A percentile compares a stretch with the other conserved stretches of the same genome.
These are phyloP conservation scores for Proteromonas lacertae DNA, from an alignment of 352 stramenopile genomes.

Conservation along the genomic window DNA sequence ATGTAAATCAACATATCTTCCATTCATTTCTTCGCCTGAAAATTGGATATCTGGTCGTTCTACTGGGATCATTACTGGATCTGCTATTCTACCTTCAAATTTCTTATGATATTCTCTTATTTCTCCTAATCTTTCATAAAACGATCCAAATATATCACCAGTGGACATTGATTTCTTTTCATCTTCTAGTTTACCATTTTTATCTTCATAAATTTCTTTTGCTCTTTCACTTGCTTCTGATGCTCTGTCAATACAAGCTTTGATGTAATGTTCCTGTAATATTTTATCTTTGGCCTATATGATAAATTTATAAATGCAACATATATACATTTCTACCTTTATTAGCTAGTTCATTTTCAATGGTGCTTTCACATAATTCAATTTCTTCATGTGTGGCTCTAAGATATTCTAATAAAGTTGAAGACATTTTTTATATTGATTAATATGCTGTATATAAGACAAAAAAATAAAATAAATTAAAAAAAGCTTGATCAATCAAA, in stretches of 20 bases:
- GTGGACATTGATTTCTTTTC: not conserved
- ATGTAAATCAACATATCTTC: conserved; percentile 29
- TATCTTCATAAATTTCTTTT: not conserved
- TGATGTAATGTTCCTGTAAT: not conserved
- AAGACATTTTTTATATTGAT: conserved; percentile 18
- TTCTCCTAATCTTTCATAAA: conserved; percentile 18
- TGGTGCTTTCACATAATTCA: not conserved
- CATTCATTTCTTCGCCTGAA: conserved; percentile 24
- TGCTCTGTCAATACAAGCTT: not conserved
- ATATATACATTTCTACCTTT: conserved; percentile 1
- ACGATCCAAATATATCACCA: conserved; percentile 5
- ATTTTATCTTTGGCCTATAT: conserved; percentile 3
- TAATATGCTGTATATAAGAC: too few relatives aligned
- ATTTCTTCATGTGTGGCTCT: not conserved
- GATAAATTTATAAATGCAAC: not conserved
- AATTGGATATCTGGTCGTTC: conserved; percentile 6
- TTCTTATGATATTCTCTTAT: conserved; percentile 21
- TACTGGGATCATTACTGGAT: not conserved
- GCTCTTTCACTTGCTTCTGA: not conserved
- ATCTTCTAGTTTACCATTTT: not conserved
- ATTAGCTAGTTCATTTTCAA: not conserved
- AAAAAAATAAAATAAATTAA: too few relatives aligned
- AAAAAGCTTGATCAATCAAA: too few relatives aligned
- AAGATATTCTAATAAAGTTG: not conserved
- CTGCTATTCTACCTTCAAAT: conserved; percentile 1